phyloP scores from a whole-genome alignment of 179 eudicot species.

The Spergularia azorica region DNA sequence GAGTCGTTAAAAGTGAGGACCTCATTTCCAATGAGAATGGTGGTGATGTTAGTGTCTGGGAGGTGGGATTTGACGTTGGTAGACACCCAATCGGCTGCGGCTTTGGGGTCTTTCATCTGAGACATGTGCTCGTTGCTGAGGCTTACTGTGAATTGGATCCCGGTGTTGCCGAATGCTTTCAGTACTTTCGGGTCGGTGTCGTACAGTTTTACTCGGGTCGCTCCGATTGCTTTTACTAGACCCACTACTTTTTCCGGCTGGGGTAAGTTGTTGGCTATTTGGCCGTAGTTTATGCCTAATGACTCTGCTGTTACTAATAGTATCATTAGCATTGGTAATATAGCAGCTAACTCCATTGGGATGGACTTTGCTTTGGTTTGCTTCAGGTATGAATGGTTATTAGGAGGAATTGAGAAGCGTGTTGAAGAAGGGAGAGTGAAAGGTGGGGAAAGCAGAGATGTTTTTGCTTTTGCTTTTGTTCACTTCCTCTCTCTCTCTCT shows the following conservation, averaged over 20 bases:
- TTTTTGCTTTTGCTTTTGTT: no score
- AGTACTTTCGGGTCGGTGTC: slow-evolving; percentile 81
- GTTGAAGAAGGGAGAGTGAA: no score
- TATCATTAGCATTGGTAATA: not conserved
- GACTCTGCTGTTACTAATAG: slow-evolving; percentile 32
- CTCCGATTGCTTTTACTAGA: slow-evolving; percentile 58
- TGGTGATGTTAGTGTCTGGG: slow-evolving; percentile 66
- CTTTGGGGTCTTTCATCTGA: slow-evolving; percentile 48
- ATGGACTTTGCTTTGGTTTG: no score
- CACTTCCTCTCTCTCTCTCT: no score
- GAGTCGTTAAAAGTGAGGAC: slow-evolving; percentile 67
- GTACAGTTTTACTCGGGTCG: slow-evolving; percentile 69
- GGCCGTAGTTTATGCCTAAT: slow-evolving; percentile 92
- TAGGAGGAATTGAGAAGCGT: no score
- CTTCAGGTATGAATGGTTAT: no score
- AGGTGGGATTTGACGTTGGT: slow-evolving; percentile 56
- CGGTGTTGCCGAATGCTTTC: slow-evolving; percentile 69
- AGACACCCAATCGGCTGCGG: slow-evolving; percentile 63
- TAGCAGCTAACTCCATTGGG: no score
- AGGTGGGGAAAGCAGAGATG: no score
- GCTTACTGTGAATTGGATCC: slow-evolving; percentile 64
- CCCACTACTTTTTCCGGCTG: slow-evolving; percentile 61
- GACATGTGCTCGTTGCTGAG: slow-evolving; percentile 56
- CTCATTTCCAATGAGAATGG: slow-evolving; percentile 77
- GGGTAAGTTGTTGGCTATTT: slow-evolving; percentile 77